Evolutionary conservation across 163 green algal genomes (phyloP), one percentile per base, ranked within the genome.

Genomic region (Scenedesmus sp.): DNA sequence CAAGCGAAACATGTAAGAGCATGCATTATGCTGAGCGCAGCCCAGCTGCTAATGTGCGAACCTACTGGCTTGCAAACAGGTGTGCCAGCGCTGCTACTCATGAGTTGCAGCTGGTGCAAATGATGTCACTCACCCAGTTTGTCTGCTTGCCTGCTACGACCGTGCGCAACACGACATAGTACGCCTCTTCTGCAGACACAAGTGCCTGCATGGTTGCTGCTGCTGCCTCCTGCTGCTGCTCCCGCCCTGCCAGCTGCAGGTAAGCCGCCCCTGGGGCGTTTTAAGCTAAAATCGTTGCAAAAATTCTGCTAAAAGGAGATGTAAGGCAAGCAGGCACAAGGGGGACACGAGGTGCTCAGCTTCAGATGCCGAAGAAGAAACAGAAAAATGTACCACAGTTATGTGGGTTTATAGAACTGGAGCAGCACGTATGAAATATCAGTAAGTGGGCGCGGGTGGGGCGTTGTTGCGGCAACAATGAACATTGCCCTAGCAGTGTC

Each of bases 111-210:
- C 44, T 49, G 46, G 46, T 73, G 81, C 81, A 43, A 5, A 53
- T 0, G 78, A 40, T 2, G 42, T 1, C 22, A 49, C 82, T 44
- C 51, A 90, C 85, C 85, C 85, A 90, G 72, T 90, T 90, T 30
- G 85, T 78, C 49, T 90, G 85, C 72, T 90, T 90, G 33, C 85
- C 85, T 4, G 85, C 85, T 46, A 90, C 85, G 0, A 90, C 85
- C 1, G 85, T 90, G n/a, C 85, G 59, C n/a, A 90, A 72, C 3
- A 90, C 85, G 1, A 90, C 85, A 76, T 90, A 90, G 46, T 90
- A 90, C 0, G 85, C 85, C 46, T 90, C 85, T 40, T 90, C 85
- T 42, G 85, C 70, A 9, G 44, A 65, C 2, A 90, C 85, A 44
- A 79, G 56, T 43, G 53, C 85, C 43, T 82, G 37, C 35, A 56